Percentiles rank a stretch among this genome's conserved stretches.
These are phyloP conservation scores for Talaromyces piceae DNA, from an alignment of 2,329 filamentous ascomycete genomes.

Conservation along the genomic window DNA sequence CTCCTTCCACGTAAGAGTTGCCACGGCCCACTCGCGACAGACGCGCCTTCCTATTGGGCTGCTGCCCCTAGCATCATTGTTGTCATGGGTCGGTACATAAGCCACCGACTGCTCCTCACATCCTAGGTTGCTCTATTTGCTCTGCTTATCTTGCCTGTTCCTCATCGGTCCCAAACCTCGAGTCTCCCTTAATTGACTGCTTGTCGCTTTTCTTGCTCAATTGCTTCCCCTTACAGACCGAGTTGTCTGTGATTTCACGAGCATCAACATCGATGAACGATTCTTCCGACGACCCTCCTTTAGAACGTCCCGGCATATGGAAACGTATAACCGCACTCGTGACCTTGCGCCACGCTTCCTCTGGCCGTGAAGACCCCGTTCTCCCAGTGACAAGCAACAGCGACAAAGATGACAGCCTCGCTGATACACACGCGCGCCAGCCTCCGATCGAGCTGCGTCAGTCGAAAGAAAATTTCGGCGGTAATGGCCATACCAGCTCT, in stretches of 20 bases:
- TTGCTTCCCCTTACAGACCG: background rate
- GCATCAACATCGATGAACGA: conserved; percentile 45
- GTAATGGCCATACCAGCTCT: conserved; percentile 1
- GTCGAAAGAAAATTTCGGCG: conserved; percentile 2
- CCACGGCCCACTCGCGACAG: too few relatives aligned
- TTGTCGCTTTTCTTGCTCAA: background rate
- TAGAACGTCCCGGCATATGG: conserved; percentile 46
- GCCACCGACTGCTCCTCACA: too few relatives aligned
- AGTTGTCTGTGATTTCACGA: background rate
- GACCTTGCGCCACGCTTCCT: conserved; percentile 18
- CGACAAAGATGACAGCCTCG: background rate
- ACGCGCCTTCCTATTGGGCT: too few relatives aligned
- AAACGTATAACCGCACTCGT: conserved; percentile 37
- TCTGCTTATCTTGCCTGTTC: too few relatives aligned
- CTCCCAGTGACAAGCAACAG: conserved; percentile 11
- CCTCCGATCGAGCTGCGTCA: background rate
- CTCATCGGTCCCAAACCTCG: too few relatives aligned
- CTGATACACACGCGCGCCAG: background rate
- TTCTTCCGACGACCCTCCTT: conserved; percentile 45
- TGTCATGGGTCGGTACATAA: too few relatives aligned
- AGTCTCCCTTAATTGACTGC: too few relatives aligned
- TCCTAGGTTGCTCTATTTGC: too few relatives aligned
- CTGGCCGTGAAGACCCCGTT: conserved; percentile 18
- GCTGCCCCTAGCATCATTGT: too few relatives aligned
- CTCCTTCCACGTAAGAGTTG: too few relatives aligned